phyloP scores from a whole-genome alignment of 2,329 filamentous ascomycete species.

The Capronia epimyces region DNA sequence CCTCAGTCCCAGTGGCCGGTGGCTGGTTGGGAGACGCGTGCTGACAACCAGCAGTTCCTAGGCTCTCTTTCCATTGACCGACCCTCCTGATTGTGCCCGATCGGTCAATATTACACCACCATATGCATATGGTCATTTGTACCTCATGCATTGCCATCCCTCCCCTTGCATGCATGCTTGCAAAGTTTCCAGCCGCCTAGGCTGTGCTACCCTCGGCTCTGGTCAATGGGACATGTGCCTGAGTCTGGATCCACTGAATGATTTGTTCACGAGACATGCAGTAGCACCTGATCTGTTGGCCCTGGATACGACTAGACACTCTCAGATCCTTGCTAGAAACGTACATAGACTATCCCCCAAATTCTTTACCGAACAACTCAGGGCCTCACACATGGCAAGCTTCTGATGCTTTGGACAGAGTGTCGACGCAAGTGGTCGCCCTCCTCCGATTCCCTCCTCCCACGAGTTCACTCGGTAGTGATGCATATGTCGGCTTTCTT shows the following conservation, averaged over 20 bases:
- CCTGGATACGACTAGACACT: neutral
- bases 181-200: neutral
- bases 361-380: neutral
- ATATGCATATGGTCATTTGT: no score
- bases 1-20: no score
- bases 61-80: no score
- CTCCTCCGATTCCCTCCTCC: neutral
- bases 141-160: no score
- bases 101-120: neutral
- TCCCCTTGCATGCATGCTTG: no score
- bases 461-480: neutral
- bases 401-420: neutral
- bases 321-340: neutral
- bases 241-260: neutral
- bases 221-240: neutral
- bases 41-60: no score
- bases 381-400: neutral
- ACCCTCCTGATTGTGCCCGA: neutral
- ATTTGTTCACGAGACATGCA: neutral
- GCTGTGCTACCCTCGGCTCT: neutral
- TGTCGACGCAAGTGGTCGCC: neutral
- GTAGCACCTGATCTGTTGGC: neutral
- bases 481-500: neutral
- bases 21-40: no score
- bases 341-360: neutral